Conservation (phyloP, 306 rosid species). For the Prunus davidiana region DNA sequence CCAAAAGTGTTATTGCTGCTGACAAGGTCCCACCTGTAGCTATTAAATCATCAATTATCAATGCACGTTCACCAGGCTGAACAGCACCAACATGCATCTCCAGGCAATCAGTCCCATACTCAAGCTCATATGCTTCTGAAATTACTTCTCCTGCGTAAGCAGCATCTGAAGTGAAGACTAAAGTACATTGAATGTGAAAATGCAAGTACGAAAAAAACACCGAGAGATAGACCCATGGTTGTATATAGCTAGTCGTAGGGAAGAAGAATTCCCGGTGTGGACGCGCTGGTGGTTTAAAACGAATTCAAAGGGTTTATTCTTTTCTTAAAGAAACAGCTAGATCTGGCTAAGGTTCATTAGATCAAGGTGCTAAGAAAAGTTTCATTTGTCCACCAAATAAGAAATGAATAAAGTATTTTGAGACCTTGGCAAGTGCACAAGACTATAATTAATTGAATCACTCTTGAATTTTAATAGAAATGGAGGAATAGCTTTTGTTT, state of each 20-base stretch:
- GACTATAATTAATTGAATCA: no score
- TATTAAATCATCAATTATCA: constrained; percentile 84
- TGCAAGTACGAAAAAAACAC: background rate
- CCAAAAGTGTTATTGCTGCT: constrained; percentile 85
- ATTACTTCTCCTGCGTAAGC: constrained; percentile 67
- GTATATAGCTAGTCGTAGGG: background rate
- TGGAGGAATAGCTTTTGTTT: no score
- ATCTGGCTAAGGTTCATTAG: no score
- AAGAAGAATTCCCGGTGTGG: background rate
- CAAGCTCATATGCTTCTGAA: constrained; percentile 75
- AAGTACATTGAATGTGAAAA: background rate
- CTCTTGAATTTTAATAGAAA: no score
- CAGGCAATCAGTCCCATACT: constrained; percentile 85
- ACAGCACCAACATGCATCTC: constrained; percentile 92
- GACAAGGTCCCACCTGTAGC: constrained; percentile 97
- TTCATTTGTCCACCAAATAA: no score
- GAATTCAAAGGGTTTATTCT: background rate
- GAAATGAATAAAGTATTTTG: no score
- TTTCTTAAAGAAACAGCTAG: no score
- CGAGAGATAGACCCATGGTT: background rate
- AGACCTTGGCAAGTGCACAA: no score
- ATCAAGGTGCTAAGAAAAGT: no score
- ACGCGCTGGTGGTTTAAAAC: no score
- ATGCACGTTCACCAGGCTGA: constrained; percentile 73
- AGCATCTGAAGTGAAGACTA: constrained; percentile 2